These are phyloP conservation scores for Castanea mollissima DNA, from an alignment of 306 rosid species.

Conservation along the genomic window DNA sequence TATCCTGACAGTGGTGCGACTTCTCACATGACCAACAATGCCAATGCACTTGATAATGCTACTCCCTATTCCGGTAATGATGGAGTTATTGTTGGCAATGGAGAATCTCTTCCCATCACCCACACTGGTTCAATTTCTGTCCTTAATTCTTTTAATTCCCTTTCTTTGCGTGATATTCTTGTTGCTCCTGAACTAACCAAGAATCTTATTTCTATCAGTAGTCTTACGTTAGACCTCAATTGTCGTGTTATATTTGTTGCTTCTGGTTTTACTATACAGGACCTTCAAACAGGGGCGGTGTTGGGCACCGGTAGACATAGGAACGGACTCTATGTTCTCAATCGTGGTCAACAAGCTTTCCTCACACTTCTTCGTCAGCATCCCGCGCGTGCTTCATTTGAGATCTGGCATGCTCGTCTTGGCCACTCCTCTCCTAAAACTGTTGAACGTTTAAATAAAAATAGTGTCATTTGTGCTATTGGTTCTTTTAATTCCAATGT, in stretches of 20 bases:
- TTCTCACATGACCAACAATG: background rate
- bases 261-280: background rate
- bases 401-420: background rate
- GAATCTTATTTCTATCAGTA: background rate
- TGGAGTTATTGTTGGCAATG: background rate
- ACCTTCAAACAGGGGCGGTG: background rate
- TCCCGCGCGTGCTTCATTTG: background rate
- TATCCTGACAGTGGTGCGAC: too few species aligned
- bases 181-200: background rate
- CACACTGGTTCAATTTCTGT: background rate
- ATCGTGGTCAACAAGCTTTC: background rate
- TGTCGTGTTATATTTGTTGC: background rate
- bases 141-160: background rate
- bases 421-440: background rate
- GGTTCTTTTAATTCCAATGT: background rate
- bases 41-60: background rate
- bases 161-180: background rate
- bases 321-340: background rate
- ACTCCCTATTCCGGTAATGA: background rate
- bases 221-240: background rate
- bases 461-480: background rate
- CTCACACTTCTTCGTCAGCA: background rate
- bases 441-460: background rate
- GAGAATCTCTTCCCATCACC: background rate
- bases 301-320: background rate